A percentile compares a stretch with the other conserved stretches of the same genome.
phyloP scores from a whole-genome alignment of 2,329 filamentous ascomycete species.

The Xylariales sp. region DNA sequence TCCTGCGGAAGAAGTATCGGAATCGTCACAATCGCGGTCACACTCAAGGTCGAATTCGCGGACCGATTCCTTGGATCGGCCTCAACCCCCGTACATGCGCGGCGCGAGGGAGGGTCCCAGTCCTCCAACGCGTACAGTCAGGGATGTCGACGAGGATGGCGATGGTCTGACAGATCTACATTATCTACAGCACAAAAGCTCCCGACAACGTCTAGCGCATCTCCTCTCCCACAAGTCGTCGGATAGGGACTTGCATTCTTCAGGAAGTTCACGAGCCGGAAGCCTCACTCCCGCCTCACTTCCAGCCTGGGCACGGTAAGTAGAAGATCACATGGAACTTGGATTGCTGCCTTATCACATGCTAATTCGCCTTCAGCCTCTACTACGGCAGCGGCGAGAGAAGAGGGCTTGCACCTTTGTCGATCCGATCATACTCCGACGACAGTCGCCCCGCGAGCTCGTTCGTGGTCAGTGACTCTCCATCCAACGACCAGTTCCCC shows the following conservation, averaged over 20 bases:
- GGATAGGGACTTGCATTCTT: slow-evolving; percentile 49
- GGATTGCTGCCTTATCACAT: neutral
- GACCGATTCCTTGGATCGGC: slow-evolving; percentile 40
- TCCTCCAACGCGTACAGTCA: slow-evolving; percentile 41
- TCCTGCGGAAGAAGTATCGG: slow-evolving; percentile 30
- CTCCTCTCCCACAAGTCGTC: slow-evolving; percentile 45
- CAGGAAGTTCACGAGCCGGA: slow-evolving; percentile 41
- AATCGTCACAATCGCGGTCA: neutral
- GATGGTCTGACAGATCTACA: slow-evolving; percentile 60
- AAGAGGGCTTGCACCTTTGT: slow-evolving; percentile 44
- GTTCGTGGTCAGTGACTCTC: slow-evolving; percentile 40
- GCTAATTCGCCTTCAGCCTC: slow-evolving; percentile 38
- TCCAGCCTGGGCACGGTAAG: slow-evolving; percentile 51
- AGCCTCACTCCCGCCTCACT: slow-evolving; percentile 42
- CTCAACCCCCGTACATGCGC: too few species aligned
- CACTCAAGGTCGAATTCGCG: slow-evolving; percentile 35
- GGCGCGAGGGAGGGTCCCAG: slow-evolving; percentile 28
- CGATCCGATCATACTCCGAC: slow-evolving; percentile 43
- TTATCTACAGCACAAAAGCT: slow-evolving; percentile 45
- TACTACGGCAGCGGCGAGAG: slow-evolving; percentile 68
- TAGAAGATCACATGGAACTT: neutral
- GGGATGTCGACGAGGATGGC: slow-evolving; percentile 59
- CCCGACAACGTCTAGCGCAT: slow-evolving; percentile 47
- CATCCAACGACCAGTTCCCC: slow-evolving; percentile 44
- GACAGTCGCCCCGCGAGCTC: slow-evolving; percentile 44